Conservation (phyloP, 768 basidiomycete species). For the Pulveroboletus sp. region DNA sequence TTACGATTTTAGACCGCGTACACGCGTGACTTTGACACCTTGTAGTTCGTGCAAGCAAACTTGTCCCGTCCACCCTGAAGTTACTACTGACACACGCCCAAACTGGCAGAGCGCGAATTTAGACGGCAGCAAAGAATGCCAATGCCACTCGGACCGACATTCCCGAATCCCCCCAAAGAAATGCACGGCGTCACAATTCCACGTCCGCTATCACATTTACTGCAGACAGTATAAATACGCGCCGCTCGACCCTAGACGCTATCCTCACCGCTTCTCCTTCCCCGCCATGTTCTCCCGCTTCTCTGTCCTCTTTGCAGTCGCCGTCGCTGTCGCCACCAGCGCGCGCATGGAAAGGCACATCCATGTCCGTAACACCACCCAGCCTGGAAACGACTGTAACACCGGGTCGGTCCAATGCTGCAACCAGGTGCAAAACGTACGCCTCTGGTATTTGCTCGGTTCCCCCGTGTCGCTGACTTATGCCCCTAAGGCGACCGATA, state of each 20-base stretch:
- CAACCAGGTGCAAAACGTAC: conserved; percentile 16
- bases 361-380: conserved; percentile 2
- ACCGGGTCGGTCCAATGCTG: conserved; percentile 22
- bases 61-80: not conserved
- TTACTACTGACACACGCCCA: too few species aligned
- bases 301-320: conserved; percentile 18
- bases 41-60: too few species aligned
- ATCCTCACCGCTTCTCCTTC: not conserved
- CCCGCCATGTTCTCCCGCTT: conserved; percentile 23
- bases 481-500: conserved; percentile 9
- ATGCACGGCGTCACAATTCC: conserved; percentile 14
- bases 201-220: not conserved
- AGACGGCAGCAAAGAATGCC: conserved; percentile 4
- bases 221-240: conserved; percentile 23
- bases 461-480: not conserved
- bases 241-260: not conserved
- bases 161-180: too few species aligned
- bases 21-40: not conserved
- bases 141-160: not conserved
- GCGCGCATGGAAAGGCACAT: conserved; percentile 22
- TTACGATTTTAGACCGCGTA: not conserved
- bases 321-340: conserved; percentile 16
- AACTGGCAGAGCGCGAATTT: not conserved
- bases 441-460: conserved; percentile 1
- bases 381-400: conserved; percentile 10